A percentile compares a stretch with the other conserved stretches of the same genome.
phyloP scores from a whole-genome alignment of 2,329 filamentous ascomycete species.

The Teratosphaeria gauchensis region DNA sequence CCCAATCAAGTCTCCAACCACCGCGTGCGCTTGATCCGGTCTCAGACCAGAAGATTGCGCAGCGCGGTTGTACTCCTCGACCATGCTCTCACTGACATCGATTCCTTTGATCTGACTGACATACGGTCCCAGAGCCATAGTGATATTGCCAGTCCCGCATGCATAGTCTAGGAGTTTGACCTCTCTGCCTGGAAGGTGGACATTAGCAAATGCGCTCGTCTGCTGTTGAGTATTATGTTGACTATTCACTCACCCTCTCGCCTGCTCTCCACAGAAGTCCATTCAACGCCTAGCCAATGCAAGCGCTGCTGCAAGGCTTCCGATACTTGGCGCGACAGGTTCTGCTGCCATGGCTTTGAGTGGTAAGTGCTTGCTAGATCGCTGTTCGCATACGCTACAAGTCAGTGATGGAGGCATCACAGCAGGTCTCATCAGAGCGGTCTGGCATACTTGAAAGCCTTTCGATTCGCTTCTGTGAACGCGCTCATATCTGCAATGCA shows the following conservation, averaged over 20 bases:
- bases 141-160: constrained; percentile 26
- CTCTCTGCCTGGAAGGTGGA: constrained; percentile 2
- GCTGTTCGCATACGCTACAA: constrained; percentile 7
- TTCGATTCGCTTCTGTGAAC: constrained; percentile 26
- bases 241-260: background rate
- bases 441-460: constrained; percentile 22
- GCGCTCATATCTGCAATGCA: constrained; percentile 16
- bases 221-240: background rate
- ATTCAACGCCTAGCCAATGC: constrained; percentile 22
- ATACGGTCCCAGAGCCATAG: constrained; percentile 19
- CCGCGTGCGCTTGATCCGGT: constrained; percentile 18
- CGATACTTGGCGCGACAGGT: constrained; percentile 20
- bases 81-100: constrained; percentile 25
- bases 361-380: constrained; percentile 24
- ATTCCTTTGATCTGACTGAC: constrained; percentile 23
- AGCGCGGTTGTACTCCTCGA: constrained; percentile 22
- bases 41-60: constrained; percentile 13
- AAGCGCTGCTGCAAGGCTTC: constrained; percentile 17
- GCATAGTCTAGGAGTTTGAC: constrained; percentile 25
- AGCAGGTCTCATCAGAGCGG: too few species aligned
- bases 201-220: background rate
- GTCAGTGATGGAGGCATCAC: too few species aligned
- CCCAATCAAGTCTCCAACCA: constrained; percentile 29
- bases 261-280: constrained; percentile 5
- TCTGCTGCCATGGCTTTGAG: constrained; percentile 23